Base-by-base conservation (phyloP, 495 filamentous ascomycete species). In the Schizothecium vesticola region DNA sequence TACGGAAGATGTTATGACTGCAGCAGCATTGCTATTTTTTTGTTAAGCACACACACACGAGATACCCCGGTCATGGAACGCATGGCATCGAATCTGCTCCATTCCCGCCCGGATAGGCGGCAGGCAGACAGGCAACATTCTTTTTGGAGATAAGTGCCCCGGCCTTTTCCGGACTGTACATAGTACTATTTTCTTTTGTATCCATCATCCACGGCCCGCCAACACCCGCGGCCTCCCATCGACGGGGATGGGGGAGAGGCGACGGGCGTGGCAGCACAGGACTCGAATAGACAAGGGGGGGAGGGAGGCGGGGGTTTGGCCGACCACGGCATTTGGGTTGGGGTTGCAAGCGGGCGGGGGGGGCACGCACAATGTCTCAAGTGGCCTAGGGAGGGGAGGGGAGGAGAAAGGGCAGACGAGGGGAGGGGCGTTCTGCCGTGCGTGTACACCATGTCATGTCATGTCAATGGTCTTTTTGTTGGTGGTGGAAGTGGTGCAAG, bases 121-220 rank as follows among this genome's bases (percentile, higher is more conserved):
- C 55, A 19, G 33, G 12, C 62, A 8, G 62, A 56, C 29, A n/a
- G 60, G 16, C 31, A 59, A 51, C 63, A 29, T 66, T 61, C 56
- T 61, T 63, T 69, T 65, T 65, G 23, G 51, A 65, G 21, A 33
- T 63, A 56, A 51, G 36, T 68, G 61, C 63, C 67, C 61, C 61
- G 62, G 65, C 63, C 57, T 69, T 56, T 65, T 65, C 28, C 58
- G 31, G 16, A 29, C 43, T 69, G 67, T 69, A 69, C 63, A 69
- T 69, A 26, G 10, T 13, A 29, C 24, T 56, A 29, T 43, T 56
- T 64, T 55, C 63, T 55, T 56, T 56, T 66, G 65, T 60, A 66
- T 65, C 56, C 59, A 60, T 25, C 56, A 51, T 51, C 43, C 43
- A 51, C 6, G 43, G 43, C 43, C 43, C 43, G 43, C 9, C 43